These are phyloP conservation scores for Cordyceps sp. DNA, from an alignment of 2,329 filamentous ascomycete species.

Conservation along the genomic window DNA sequence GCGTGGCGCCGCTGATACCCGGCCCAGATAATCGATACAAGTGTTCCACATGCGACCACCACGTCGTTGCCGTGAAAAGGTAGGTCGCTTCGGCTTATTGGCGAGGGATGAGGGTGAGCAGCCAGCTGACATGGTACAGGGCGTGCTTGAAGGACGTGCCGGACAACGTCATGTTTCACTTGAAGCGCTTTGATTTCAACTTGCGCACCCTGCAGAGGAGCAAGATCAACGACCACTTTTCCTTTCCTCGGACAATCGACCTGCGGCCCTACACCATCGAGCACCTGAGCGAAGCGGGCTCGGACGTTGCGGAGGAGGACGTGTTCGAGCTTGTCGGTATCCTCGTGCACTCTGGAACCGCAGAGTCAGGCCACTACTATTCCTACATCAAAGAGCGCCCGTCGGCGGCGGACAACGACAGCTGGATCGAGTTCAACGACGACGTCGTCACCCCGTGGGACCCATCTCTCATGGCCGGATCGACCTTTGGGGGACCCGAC, in stretches of 20 bases:
- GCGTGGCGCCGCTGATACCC: too few relatives aligned
- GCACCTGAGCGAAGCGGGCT: conserved; percentile 49
- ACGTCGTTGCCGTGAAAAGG: conserved; percentile 88
- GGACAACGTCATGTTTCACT: conserved; percentile 85
- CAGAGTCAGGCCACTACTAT: conserved; percentile 93
- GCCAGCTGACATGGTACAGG: conserved; percentile 25
- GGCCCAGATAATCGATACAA: conserved; percentile 98
- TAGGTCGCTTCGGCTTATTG: too few relatives aligned
- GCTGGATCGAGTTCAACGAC: conserved; percentile 92
- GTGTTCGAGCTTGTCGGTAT: conserved; percentile 89
- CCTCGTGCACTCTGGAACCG: conserved; percentile 81
- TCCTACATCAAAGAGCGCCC: conserved; percentile 81
- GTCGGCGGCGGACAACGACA: conserved; percentile 23
- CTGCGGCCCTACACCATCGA: conserved; percentile 86
- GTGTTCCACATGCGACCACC: conserved; percentile 73
- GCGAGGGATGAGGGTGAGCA: too few relatives aligned
- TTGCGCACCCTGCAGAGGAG: conserved; percentile 58
- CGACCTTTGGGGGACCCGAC: conserved; percentile 65
- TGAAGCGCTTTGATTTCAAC: conserved; percentile 80
- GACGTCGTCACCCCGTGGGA: conserved; percentile 67
- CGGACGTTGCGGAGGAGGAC: conserved; percentile 41
- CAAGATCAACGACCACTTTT: conserved; percentile 93
- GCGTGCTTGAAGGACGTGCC: conserved; percentile 86
- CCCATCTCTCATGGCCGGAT: conserved; percentile 50
- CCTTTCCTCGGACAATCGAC: conserved; percentile 70